Evolutionary conservation across 1,284 basidiomycete species (phyloP).

Genomic region (Cryptococcus maquisensis): DNA sequence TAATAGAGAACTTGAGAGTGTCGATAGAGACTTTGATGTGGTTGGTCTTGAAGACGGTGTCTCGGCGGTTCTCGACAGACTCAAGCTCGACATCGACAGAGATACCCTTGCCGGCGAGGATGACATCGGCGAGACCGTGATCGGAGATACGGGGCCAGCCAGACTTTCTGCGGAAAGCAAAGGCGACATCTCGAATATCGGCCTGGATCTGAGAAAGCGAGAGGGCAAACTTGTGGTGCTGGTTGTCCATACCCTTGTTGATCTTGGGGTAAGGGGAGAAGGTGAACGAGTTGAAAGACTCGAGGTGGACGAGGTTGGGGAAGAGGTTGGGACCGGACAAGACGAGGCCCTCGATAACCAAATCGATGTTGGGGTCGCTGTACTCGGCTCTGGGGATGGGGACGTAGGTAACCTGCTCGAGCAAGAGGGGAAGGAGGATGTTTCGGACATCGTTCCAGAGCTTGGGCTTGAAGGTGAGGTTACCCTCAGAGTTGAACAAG

Average conservation of each 20-base stretch:
- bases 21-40: conserved; percentile 58
- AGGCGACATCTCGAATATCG: conserved; percentile 77
- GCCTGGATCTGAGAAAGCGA: conserved; percentile 76
- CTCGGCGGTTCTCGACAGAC: conserved; percentile 41
- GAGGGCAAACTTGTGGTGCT: conserved; percentile 62
- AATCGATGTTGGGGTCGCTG: conserved; percentile 75
- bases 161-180: conserved; percentile 60
- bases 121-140: conserved; percentile 85
- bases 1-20: conserved; percentile 82
- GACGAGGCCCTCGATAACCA: conserved; percentile 89
- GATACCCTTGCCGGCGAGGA: conserved; percentile 67
- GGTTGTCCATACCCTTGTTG: conserved; percentile 42
- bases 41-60: conserved; percentile 38
- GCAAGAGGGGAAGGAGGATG: conserved; percentile 74
- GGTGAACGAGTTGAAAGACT: conserved; percentile 77
- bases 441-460: conserved; percentile 80
- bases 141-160: conserved; percentile 64
- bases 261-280: conserved; percentile 69
- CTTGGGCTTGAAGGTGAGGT: conserved; percentile 79
- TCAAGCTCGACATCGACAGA: conserved; percentile 50
- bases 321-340: conserved; percentile 55
- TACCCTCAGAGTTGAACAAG: conserved; percentile 69
- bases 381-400: conserved; percentile 91
- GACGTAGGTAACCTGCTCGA: conserved; percentile 74
- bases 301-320: conserved; percentile 67